Conservation (phyloP, 768 basidiomycete species). For the Mycena polygramma region DNA sequence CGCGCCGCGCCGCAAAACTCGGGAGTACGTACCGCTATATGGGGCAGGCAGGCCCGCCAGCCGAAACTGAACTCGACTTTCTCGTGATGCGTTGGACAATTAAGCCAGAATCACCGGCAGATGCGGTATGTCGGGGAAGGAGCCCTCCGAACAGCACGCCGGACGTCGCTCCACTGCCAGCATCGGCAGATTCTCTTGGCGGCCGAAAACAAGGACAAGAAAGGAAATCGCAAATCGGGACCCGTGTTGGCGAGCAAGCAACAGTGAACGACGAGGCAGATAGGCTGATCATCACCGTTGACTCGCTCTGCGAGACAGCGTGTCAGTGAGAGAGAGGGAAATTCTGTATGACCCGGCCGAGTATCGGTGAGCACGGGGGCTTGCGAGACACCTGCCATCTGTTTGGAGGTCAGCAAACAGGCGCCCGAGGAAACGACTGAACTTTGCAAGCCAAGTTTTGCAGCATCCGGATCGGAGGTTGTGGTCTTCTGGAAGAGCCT, state of each 20-base stretch:
- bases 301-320: slow-evolving; percentile 5
- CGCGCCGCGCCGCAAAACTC: too few species aligned
- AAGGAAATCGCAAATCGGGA: too few species aligned
- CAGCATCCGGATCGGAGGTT: background rate
- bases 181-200: too few species aligned
- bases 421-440: slow-evolving; percentile 2
- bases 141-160: too few species aligned
- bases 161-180: too few species aligned
- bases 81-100: too few species aligned
- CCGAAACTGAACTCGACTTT: too few species aligned
- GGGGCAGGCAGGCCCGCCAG: too few species aligned
- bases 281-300: slow-evolving; percentile 20
- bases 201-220: too few species aligned
- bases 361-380: slow-evolving; percentile 29
- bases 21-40: too few species aligned
- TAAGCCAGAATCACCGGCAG: too few species aligned
- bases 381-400: slow-evolving; percentile 26
- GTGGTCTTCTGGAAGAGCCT: background rate
- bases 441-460: background rate
- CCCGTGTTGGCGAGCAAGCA: background rate
- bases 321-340: slow-evolving; percentile 10
- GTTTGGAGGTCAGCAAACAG: slow-evolving; percentile 18
- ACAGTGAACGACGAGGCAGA: slow-evolving; percentile 3
- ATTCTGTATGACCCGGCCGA: slow-evolving; percentile 22
- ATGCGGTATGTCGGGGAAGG: too few species aligned